Evolutionary conservation across 2,329 filamentous ascomycete genomes (phyloP), one percentile per base, ranked within the genome.

Genomic region (Cordyceps cateniannulata): DNA sequence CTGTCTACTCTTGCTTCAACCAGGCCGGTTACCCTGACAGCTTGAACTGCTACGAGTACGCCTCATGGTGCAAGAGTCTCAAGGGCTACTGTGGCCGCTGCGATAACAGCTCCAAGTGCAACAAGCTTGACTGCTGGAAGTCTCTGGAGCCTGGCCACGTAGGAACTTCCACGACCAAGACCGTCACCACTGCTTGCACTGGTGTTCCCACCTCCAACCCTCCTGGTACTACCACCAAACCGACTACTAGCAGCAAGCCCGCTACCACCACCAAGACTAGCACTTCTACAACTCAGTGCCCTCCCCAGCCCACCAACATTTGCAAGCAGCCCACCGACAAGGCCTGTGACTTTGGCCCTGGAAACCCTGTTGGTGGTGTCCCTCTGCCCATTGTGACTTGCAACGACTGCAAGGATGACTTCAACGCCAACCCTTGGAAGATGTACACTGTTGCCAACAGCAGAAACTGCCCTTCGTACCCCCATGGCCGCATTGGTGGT

Each of bases 331-430:
- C 81, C n/a, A 70, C 73, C 57, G 80, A 74, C 72, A 81, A 83
- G 65, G 80, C 81, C 69, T 83, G 81, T 65, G 85, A 85, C 57
- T 93, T 92, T 68, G 85, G 83, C 1, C 85, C 87, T 1, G 83
- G 87, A 40, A 85, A 76, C 55, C 76, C 79, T 3, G 79, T 83
- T 18, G 82, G 80, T 53, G 76, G 73, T 62, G 82, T 85, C 58
- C 71, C 73, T 24, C 71, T 84, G 57, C 82, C 81, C 50, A 70
- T 81, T 60, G 75, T 84, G 35, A 79, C 77, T 25, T 85, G 82
- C 75, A 85, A 83, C 70, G 81, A 84, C 65, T 65, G 79, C 45
- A 68, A 72, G 62, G 61, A 63, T 8, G 78, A 82, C 63, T 79
- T 73, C 65, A 63, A 65, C 29, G 65, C 65, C 58, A 76, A 77